Percentiles rank a stretch among this genome's conserved stretches.
These are phyloP conservation scores for Epithemia pelagica DNA, from an alignment of 108 stramenopile genomes.

Conservation along the genomic window DNA sequence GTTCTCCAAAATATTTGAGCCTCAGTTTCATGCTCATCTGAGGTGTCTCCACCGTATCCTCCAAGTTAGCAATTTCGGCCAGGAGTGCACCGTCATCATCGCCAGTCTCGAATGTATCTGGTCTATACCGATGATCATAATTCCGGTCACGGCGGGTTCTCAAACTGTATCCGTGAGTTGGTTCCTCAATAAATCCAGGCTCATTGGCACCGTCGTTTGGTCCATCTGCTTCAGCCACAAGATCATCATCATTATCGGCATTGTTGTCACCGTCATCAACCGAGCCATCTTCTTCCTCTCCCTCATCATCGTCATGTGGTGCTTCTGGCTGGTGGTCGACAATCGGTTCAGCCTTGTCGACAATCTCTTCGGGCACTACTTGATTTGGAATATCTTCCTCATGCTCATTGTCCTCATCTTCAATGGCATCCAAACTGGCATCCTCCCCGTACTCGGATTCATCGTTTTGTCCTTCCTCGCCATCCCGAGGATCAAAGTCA, in stretches of 20 bases:
- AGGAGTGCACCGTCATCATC: too few species aligned
- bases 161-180: not conserved
- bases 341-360: not conserved
- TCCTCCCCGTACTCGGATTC: not conserved
- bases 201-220: not conserved
- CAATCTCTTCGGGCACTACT: slow-evolving; percentile 3
- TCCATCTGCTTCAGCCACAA: not conserved
- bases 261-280: slow-evolving; percentile 4
- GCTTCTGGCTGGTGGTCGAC: not conserved
- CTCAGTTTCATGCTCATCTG: not conserved
- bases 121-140: not conserved
- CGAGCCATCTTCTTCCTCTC: not conserved
- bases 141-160: too few species aligned
- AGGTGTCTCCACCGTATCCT: not conserved
- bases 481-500: not conserved
- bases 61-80: too few species aligned
- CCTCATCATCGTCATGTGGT: not conserved
- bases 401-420: slow-evolving; percentile 2
- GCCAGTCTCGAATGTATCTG: too few species aligned
- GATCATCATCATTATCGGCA: slow-evolving; percentile 5
- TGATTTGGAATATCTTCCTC: slow-evolving; percentile 10
- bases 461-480: not conserved
- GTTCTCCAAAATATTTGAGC: slow-evolving; percentile 12
- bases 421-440: not conserved
- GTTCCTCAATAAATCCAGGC: not conserved